Conservation (phyloP, 345 rosid species). For the Citrus inodora region DNA sequence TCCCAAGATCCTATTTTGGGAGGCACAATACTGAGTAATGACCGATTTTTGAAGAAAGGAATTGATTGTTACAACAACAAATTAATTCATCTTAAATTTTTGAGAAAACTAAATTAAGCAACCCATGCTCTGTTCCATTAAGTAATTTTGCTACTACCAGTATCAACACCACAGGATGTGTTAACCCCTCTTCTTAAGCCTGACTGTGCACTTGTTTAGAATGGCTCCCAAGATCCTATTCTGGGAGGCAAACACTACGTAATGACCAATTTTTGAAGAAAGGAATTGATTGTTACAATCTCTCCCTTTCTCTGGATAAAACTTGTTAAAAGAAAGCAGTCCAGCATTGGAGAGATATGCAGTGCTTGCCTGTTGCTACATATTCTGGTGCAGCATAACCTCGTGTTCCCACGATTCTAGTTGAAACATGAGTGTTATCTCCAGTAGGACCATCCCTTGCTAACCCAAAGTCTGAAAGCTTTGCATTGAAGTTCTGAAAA, state of each 20-base stretch:
- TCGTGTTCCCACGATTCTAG: conserved; percentile 78
- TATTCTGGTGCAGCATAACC: conserved; percentile 98
- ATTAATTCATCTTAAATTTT: not conserved
- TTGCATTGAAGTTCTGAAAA: conserved; percentile 65
- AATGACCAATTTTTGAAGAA: not conserved
- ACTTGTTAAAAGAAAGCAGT: not conserved
- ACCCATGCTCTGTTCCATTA: not conserved
- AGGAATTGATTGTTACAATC: not conserved
- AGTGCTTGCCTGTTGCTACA: conserved; percentile 66
- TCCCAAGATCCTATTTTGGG: not conserved
- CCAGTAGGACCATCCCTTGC: conserved; percentile 95
- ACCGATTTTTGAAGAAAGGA: not conserved
- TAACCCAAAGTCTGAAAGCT: conserved; percentile 92
- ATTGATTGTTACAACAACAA: not conserved
- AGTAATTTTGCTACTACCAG: not conserved
- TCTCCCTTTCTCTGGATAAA: not conserved
- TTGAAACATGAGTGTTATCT: conserved; percentile 84
- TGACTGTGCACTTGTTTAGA: not conserved
- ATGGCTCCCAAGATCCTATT: not conserved
- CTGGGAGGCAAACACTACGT: not conserved
- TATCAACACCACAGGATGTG: not conserved
- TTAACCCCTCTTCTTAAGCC: not conserved
- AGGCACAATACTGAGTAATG: not conserved
- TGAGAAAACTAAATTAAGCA: not conserved
- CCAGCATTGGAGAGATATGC: not conserved